Base-by-base conservation (phyloP, 2,329 filamentous ascomycete genomes). In the Didymellaceae sp. region DNA sequence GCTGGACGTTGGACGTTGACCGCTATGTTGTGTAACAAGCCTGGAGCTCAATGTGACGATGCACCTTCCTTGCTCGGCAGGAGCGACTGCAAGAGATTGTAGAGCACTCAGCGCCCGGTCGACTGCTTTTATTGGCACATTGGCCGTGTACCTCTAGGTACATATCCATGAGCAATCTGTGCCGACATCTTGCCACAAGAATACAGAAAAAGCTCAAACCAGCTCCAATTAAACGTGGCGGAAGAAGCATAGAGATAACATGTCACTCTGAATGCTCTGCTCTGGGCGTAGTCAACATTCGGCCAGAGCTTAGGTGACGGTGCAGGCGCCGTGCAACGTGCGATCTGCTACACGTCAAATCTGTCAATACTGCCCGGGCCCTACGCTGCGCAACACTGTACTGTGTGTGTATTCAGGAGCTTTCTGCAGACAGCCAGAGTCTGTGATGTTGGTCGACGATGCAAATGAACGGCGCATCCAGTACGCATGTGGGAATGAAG, bases 261-360 rank as follows among this genome's bases (percentile, higher is more conserved):
- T n/a, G n/a, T n/a, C n/a, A n/a, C n/a, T n/a, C n/a, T n/a, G n/a
- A n/a, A n/a, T n/a, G n/a, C n/a, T n/a, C n/a, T n/a, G n/a, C n/a
- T n/a, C n/a, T n/a, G n/a, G n/a, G n/a, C n/a, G n/a, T n/a, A n/a
- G 26, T 13, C 26, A 30, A 30, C 22, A 24, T 26, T 41, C 25
- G 47, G 35, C 25, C 25, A 33, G 32, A 52, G 37, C 35, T 31
- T 28, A 25, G 18, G 47, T 34, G 22, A 45, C 42, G 26, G 54
- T 45, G 53, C 42, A 45, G 39, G 55, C 40, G 55, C 51, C n/a
- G 53, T 58, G 58, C 48, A 42, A 57, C 57, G 30, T 45, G 48
- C 50, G 22, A 26, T 33, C 37, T 42, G 46, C 26, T 37, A 49
- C 45, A 49, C 37, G 51, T 50, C 51, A 54, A 33, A 49, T 22